Evolutionary conservation across 352 stramenopile genomes (phyloP).

Genomic region (Phytophthora tentaculata): DNA sequence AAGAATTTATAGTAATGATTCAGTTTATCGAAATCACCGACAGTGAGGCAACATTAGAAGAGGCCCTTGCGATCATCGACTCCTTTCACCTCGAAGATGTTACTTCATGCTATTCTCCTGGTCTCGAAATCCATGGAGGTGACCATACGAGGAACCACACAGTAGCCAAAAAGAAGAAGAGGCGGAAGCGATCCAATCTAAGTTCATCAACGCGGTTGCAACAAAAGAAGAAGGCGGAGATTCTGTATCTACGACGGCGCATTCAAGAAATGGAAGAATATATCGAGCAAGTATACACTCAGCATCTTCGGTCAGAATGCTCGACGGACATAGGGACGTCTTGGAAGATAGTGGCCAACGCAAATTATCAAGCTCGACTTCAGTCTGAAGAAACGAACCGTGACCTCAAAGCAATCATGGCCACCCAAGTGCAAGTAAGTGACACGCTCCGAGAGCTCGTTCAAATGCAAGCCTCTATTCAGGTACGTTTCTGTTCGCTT

Average conservation of each 20-base stretch:
- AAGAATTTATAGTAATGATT: no score
- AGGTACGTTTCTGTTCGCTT: background rate
- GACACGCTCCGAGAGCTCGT: background rate
- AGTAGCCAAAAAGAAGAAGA: background rate
- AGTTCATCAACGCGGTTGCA: constrained; percentile 3
- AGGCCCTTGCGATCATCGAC: background rate
- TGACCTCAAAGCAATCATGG: constrained; percentile 1
- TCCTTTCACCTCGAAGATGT: background rate
- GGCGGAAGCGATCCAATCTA: constrained; percentile 1
- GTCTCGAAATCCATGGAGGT: background rate
- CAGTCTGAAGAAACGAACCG: constrained; percentile 14
- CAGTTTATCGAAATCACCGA: background rate
- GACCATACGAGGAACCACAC: background rate
- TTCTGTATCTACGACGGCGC: constrained; percentile 1
- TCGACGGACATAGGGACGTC: background rate
- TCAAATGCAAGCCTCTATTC: constrained; percentile 1
- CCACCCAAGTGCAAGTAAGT: background rate
- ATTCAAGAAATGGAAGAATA: background rate
- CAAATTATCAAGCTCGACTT: constrained; percentile 1
- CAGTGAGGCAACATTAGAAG: background rate
- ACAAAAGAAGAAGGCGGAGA: constrained; percentile 4
- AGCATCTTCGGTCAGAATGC: background rate
- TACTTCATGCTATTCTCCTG: background rate
- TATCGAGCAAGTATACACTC: background rate
- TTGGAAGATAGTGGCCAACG: background rate